Evolutionary conservation across 495 filamentous ascomycete species (phyloP), one percentile per base, ranked within the genome.

Genomic region (Cercophora samala): DNA sequence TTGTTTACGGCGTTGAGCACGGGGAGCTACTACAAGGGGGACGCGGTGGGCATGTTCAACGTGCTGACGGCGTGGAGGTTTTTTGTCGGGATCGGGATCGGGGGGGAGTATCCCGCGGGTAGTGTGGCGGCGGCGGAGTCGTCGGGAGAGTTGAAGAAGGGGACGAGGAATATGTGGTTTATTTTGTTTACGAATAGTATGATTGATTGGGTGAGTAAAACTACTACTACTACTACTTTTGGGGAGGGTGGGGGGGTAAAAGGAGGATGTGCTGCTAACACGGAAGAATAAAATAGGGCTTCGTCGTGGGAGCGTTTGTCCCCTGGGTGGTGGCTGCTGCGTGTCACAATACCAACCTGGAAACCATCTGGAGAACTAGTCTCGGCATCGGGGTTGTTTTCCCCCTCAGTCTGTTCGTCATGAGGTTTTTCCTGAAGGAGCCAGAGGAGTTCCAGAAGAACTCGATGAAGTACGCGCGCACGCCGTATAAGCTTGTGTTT

Each of bases 171-270:
- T 72, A 84, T 88, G 22, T 96, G 91, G 91, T 97, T 97, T 77
- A 92, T 96, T 72, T 82, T 96, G 69, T 97, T 96, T 77, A 97
- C 93, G 56, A 97, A 97, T 78, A 85, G 91, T 42, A 88, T 91
- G 80, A 96, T 97, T 67, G 91, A 96, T 74, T 84, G 80, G 81
- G 72, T 78, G 26, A 24, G 72, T 71, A 17, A 2, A 9, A 17
- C 26, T 8, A 5, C 26, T 29, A 1, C 4, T 29, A 46, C 37
- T 9, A 46, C 8, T 9, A 46, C 3, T n/a, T n/a, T n/a, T n/a
- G 1, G 37, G 3, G 15, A 46, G 5, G 37, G 9, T 2, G 8
- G 37, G 37, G 15, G 11, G 37, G 8, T 32, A 8, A 32, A 3
- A 32, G 13, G 13, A 1, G 15, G 2, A 13, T 46, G 4, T 58